Evolutionary conservation across 805 yeast species (phyloP), one percentile per base, ranked within the genome.

Genomic region (Kuraishia floccosa): DNA sequence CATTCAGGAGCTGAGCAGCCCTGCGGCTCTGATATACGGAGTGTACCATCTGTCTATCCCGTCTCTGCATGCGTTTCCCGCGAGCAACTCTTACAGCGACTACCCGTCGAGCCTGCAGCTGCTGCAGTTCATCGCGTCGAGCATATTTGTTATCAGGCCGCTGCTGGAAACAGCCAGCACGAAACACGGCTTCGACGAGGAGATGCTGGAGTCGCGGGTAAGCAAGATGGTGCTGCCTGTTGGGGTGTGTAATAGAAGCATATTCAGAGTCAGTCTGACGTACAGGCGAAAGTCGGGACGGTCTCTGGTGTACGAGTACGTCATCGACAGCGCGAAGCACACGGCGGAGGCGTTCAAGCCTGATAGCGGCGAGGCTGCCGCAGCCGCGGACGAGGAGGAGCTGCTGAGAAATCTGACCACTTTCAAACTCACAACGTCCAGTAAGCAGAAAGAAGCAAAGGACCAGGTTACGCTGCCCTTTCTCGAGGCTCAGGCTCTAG

Each of bases 391-490:
- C 20, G 74, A 70, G 11, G 71, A 68, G 24, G 66, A 65, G 11
- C 45, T 79, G 34, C 57, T 89, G 29, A 70, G 76, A 38, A 83
- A 66, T 24, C 61, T 91, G 42, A 84, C 97, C 0, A 91, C 98
- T 0, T 89, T 89, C 60, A 87, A 87, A 41, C 59, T 89, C 33
- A 64, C 75, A 6, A 81, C 93, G 0, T 79, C 76, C 6, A 69
- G 70, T 3, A 78, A 72, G 43, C 96, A 91, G 48, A 76, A 69
- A 38, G 47, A 64, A 28, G 95, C 93, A 0, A 72, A 74, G 37
- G 94, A 84, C 17, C 76, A 80, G 38, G 96, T 91, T 3, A 93
- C 81, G 29, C 60, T 89, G 36, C 98, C 98, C n/a, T 89, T 64
- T 51, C 58, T 89, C 60, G 82, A 80, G 40, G 97, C 97, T 0